A percentile compares a stretch with the other conserved stretches of the same genome.
Evolutionary conservation across 2,329 filamentous ascomycete genomes (phyloP).

Genomic region (Coniochaeta sp.): DNA sequence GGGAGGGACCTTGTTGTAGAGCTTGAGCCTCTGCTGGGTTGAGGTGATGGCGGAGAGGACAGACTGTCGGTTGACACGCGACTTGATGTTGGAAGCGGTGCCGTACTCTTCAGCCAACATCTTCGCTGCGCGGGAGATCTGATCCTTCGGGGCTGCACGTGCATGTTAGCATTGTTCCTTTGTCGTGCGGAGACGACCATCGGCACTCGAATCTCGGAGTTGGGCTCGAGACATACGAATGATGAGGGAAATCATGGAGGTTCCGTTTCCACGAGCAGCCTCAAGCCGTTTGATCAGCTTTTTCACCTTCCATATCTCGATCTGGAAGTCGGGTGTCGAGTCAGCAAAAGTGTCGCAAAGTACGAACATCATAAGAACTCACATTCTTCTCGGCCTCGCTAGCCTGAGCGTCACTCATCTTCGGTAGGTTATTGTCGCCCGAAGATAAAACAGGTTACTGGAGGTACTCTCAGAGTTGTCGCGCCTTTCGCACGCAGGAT

Average conservation of each 20-base stretch:
- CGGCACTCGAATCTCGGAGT: background rate
- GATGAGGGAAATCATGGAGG: slow-evolving; percentile 98
- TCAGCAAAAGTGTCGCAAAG: slow-evolving; percentile 1
- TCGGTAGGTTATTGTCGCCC: slow-evolving; percentile 32
- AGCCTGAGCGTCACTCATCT: slow-evolving; percentile 78
- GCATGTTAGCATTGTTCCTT: slow-evolving; percentile 5
- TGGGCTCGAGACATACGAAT: slow-evolving; percentile 61
- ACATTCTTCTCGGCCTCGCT: slow-evolving; percentile 98
- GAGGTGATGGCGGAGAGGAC: slow-evolving; percentile 98
- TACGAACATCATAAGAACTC: slow-evolving; percentile 22
- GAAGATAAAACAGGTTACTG: background rate
- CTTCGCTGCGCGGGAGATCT: slow-evolving; percentile 91
- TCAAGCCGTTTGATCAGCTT: slow-evolving; percentile 99
- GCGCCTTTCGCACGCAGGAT: slow-evolving; percentile 11
- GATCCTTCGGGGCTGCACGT: slow-evolving; percentile 81
- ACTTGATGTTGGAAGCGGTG: slow-evolving; percentile 99
- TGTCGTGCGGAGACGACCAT: slow-evolving; percentile 10
- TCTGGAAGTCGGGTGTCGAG: slow-evolving; percentile 32
- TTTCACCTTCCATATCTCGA: slow-evolving; percentile 95
- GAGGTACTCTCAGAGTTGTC: slow-evolving; percentile 9
- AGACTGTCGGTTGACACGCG: slow-evolving; percentile 95
- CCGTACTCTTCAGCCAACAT: slow-evolving; percentile 99
- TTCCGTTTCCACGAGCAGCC: slow-evolving; percentile 95
- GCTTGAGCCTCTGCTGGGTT: slow-evolving; percentile 96
- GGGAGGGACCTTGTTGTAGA: slow-evolving; percentile 97